These are phyloP conservation scores for Diplosphaera chodatii DNA, from an alignment of 139 green algal genomes.

Conservation along the genomic window DNA sequence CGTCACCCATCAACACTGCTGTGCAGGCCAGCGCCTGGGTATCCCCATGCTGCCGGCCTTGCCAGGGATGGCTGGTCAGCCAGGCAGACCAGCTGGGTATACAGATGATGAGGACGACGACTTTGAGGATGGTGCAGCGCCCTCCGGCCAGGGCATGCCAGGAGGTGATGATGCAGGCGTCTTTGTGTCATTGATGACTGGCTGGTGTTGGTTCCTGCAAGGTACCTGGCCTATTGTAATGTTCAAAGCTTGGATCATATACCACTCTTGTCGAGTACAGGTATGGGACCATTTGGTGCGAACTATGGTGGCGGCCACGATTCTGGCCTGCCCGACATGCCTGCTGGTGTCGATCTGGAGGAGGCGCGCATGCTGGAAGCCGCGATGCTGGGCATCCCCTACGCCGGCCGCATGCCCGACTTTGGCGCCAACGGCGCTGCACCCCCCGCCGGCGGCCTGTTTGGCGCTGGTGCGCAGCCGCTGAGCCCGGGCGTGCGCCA, in stretches of 20 bases:
- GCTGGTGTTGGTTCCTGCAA: no score
- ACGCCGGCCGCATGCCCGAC: constrained; percentile 45
- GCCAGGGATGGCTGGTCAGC: neutral
- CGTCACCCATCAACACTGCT: no score
- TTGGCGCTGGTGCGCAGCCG: constrained; percentile 12
- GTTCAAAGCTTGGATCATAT: no score
- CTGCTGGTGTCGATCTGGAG: constrained; percentile 33
- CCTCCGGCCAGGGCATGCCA: neutral
- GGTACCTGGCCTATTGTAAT: no score
- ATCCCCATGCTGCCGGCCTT: neutral
- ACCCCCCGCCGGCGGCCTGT: constrained; percentile 35
- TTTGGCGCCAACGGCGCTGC: neutral
- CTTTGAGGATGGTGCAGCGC: neutral
- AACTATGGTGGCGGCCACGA: neutral
- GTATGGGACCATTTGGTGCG: no score
- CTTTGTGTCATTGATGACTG: no score
- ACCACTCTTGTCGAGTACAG: no score
- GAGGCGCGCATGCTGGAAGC: constrained; percentile 79
- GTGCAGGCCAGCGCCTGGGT: neutral
- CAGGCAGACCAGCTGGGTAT: no score
- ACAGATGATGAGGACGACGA: neutral
- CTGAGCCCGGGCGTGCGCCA: constrained; percentile 23
- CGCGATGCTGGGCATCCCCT: constrained; percentile 71
- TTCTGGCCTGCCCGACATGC: neutral
- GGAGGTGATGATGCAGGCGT: no score